Conservation (phyloP, 495 filamentous ascomycete species). For the Hypomontagnella submonticulosa region DNA sequence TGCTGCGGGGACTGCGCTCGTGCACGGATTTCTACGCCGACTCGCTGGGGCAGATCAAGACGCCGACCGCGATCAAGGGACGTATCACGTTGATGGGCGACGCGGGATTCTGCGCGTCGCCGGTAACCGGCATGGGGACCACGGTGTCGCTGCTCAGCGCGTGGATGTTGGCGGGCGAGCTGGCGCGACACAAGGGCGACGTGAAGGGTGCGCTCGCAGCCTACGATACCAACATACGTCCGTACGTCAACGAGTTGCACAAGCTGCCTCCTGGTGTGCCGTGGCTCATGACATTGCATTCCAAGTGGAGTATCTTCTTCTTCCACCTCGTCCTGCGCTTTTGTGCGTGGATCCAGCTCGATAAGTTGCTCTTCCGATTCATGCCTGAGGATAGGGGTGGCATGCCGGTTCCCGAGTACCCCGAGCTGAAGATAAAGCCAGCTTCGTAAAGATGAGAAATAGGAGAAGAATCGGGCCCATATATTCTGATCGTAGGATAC, state of each 20-base stretch:
- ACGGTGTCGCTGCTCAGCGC: conserved; percentile 58
- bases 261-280: conserved; percentile 43
- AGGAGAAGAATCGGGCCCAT: too few species aligned
- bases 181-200: conserved; percentile 49
- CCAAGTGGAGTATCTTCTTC: conserved; percentile 46
- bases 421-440: conserved; percentile 37
- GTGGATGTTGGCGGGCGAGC: conserved; percentile 65
- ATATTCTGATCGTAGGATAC: too few species aligned
- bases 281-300: conserved; percentile 37
- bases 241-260: conserved; percentile 55
- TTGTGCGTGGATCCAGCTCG: conserved; percentile 45
- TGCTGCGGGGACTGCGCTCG: conserved; percentile 35
- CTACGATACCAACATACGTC: conserved; percentile 55
- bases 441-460: too few species aligned
- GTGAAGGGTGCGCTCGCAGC: conserved; percentile 48
- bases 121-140: conserved; percentile 62
- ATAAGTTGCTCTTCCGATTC: conserved; percentile 46
- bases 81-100: conserved; percentile 64
- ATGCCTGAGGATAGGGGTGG: conserved; percentile 48
- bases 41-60: conserved; percentile 59
- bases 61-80: conserved; percentile 49
- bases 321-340: conserved; percentile 48
- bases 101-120: conserved; percentile 59
- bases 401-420: conserved; percentile 55
- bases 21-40: conserved; percentile 45